A percentile compares a stretch with the other conserved stretches of the same genome.
These are phyloP conservation scores for Blastobotrys americana DNA, from an alignment of 805 yeast genomes.

Conservation along the genomic window DNA sequence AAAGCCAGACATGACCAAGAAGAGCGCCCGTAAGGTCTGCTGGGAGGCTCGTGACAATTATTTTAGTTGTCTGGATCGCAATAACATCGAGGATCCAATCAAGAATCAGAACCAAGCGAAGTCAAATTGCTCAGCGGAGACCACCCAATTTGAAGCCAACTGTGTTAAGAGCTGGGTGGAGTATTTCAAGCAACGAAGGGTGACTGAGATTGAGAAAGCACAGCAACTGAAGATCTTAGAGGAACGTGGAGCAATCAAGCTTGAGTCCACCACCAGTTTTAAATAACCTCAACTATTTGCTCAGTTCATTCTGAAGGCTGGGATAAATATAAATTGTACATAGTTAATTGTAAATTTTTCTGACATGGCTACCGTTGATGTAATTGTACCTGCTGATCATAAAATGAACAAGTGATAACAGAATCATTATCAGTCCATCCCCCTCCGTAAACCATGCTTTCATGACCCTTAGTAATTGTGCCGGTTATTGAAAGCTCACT, in stretches of 20 bases:
- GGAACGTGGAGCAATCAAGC: conserved; percentile 48
- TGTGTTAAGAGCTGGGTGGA: conserved; percentile 86
- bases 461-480: conserved; percentile 47
- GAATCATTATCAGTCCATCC: conserved; percentile 59
- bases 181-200: conserved; percentile 86
- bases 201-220: conserved; percentile 63
- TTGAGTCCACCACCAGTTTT: conserved; percentile 17
- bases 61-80: conserved; percentile 64
- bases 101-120: conserved; percentile 39
- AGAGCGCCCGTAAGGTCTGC: conserved; percentile 66
- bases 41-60: conserved; percentile 85
- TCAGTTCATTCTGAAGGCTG: no score
- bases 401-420: conserved; percentile 83
- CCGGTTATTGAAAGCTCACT: conserved; percentile 35
- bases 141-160: conserved; percentile 54
- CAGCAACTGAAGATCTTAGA: conserved; percentile 63
- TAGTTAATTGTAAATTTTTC: neutral
- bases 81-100: conserved; percentile 62
- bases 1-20: conserved; percentile 46
- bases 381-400: conserved; percentile 64
- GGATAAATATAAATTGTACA: conserved; percentile 6
- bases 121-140: conserved; percentile 49
- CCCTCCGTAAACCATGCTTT: conserved; percentile 94
- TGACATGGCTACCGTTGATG: no score
- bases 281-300: conserved; percentile 10